Conservation (phyloP, 2,329 filamentous ascomycete genomes). For the Anthostomella pinea region DNA sequence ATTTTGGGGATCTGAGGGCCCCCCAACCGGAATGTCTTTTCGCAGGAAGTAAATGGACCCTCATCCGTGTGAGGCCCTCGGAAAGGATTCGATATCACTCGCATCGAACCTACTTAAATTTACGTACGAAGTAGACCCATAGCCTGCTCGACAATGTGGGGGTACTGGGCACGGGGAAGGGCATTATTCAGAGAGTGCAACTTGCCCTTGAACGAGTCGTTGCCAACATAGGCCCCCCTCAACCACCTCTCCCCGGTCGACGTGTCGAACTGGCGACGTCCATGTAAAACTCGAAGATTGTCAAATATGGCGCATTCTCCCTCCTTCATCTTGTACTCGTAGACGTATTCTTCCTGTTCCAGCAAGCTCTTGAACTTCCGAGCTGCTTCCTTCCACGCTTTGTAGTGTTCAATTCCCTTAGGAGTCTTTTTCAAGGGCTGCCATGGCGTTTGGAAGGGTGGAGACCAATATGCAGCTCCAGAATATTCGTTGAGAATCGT, state of each 20-base stretch:
- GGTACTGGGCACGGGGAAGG: too few relatives aligned
- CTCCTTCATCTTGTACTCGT: constrained; percentile 69
- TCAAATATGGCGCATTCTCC: constrained; percentile 95
- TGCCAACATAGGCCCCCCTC: constrained; percentile 74
- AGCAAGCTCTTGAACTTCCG: constrained; percentile 56
- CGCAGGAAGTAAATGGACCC: too few relatives aligned
- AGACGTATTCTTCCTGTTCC: constrained; percentile 56
- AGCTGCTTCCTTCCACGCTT: constrained; percentile 48
- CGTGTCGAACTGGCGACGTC: constrained; percentile 70
- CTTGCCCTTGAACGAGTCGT: constrained; percentile 36
- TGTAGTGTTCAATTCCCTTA: constrained; percentile 1
- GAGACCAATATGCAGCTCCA: constrained; percentile 62
- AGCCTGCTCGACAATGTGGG: too few relatives aligned
- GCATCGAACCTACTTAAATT: too few relatives aligned
- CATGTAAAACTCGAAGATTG: constrained; percentile 83
- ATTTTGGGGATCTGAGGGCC: too few relatives aligned
- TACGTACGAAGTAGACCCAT: too few relatives aligned
- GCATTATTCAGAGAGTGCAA: neutral
- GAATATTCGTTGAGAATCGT: constrained; percentile 49
- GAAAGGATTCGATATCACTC: too few relatives aligned
- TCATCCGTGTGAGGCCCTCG: too few relatives aligned
- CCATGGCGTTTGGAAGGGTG: constrained; percentile 68
- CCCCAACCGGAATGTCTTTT: too few relatives aligned
- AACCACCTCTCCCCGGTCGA: constrained; percentile 71
- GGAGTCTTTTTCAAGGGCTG: constrained; percentile 8